Percentiles rank a stretch among this genome's conserved stretches.
Evolutionary conservation across 495 filamentous ascomycete genomes (phyloP).

Genomic region (Neurospora sp.): DNA sequence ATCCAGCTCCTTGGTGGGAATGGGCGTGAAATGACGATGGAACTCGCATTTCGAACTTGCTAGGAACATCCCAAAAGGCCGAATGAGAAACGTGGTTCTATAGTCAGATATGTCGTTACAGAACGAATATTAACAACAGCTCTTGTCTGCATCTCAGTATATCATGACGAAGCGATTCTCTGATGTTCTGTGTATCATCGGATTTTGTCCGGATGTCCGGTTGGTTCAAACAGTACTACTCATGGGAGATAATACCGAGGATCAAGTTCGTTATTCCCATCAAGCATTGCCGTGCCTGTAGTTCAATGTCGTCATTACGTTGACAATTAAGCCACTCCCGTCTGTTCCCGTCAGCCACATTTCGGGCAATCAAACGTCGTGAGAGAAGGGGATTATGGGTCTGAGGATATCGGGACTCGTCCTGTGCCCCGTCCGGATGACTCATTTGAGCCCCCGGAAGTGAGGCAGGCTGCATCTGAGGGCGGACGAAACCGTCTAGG

Average conservation of each 20-base stretch:
- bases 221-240: background rate
- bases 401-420: background rate
- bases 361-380: background rate
- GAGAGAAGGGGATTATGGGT: background rate
- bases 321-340: background rate
- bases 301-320: background rate
- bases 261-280: background rate
- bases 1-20: background rate
- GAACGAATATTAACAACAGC: background rate
- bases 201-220: background rate
- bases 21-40: background rate
- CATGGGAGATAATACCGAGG: background rate
- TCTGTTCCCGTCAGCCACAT: background rate
- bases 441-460: background rate
- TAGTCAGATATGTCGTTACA: background rate
- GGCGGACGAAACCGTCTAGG: background rate
- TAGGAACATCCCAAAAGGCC: background rate
- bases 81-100: background rate
- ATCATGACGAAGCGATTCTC: background rate
- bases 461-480: background rate
- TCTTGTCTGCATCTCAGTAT: background rate
- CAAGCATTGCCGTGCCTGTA: background rate
- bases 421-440: background rate
- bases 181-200: background rate
- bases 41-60: background rate